These are phyloP conservation scores for Geotrichum candidum DNA, from an alignment of 1,139 yeast species.

Conservation along the genomic window DNA sequence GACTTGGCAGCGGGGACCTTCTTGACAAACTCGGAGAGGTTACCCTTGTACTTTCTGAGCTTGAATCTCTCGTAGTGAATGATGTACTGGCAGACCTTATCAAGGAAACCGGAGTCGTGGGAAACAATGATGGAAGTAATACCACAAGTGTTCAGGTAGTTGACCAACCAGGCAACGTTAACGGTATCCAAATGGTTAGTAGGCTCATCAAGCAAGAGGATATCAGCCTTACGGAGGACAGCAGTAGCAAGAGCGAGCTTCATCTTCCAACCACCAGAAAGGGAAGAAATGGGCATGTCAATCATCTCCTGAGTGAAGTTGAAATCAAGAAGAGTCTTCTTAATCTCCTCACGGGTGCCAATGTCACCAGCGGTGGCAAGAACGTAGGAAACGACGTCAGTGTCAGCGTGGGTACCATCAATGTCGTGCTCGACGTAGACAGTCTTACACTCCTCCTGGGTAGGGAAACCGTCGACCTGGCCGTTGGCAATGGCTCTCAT, in stretches of 20 bases:
- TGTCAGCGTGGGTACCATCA: constrained; percentile 95
- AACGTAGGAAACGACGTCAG: constrained; percentile 88
- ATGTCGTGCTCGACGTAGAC: constrained; percentile 99
- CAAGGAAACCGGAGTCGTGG: constrained; percentile 99
- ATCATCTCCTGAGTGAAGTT: constrained; percentile 89
- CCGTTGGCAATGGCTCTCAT: constrained; percentile 99
- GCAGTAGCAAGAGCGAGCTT: constrained; percentile 99
- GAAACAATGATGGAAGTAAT: constrained; percentile 97
- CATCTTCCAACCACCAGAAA: constrained; percentile 99
- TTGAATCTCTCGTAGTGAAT: constrained; percentile 99
- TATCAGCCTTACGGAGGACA: constrained; percentile 97
- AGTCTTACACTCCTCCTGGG: constrained; percentile 96
- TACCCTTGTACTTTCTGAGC: constrained; percentile 99
- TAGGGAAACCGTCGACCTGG: constrained; percentile 99
- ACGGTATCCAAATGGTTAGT: constrained; percentile 99
- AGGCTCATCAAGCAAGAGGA: constrained; percentile 97
- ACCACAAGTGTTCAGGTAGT: constrained; percentile 97
- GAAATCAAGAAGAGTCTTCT: constrained; percentile 73
- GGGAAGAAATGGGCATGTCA: constrained; percentile 85
- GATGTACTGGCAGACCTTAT: constrained; percentile 94
- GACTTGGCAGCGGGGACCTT: constrained; percentile 98
- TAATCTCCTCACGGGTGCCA: constrained; percentile 67
- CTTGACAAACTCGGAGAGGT: constrained; percentile 96
- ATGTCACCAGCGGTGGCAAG: constrained; percentile 54
- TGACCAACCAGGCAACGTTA: constrained; percentile 98